These are phyloP conservation scores for Colletotrichum chrysophilum DNA, from an alignment of 2,329 filamentous ascomycete species.

Conservation along the genomic window DNA sequence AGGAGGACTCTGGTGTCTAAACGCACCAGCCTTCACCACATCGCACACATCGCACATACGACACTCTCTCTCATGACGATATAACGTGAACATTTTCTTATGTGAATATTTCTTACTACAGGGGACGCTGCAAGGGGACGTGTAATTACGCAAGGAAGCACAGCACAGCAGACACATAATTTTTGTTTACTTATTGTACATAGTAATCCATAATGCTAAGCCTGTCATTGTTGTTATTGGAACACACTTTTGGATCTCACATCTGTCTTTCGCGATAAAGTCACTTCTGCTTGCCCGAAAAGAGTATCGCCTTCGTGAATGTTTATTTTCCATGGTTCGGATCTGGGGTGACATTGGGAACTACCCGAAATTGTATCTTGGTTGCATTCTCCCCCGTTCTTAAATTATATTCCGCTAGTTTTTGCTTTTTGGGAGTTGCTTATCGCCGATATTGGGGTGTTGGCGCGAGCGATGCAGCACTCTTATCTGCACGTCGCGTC, in stretches of 20 bases:
- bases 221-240: neutral
- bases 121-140: neutral
- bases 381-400: neutral
- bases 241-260: neutral
- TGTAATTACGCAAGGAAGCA: neutral
- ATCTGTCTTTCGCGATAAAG: neutral
- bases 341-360: neutral
- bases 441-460: neutral
- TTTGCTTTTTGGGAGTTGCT: neutral
- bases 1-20: constrained; percentile 27
- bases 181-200: neutral
- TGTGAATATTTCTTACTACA: neutral
- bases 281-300: neutral
- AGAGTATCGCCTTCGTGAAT: neutral
- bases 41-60: neutral
- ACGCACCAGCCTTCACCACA: neutral
- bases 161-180: neutral
- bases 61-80: neutral
- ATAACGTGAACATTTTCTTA: neutral
- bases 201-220: neutral
- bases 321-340: neutral
- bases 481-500: neutral
- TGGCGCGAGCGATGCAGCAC: neutral
- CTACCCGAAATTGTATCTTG: neutral
- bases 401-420: neutral